Percentiles rank a stretch among this genome's conserved stretches.
Conservation (phyloP, 139 green algal species). For the Coelastrella sp. region DNA sequence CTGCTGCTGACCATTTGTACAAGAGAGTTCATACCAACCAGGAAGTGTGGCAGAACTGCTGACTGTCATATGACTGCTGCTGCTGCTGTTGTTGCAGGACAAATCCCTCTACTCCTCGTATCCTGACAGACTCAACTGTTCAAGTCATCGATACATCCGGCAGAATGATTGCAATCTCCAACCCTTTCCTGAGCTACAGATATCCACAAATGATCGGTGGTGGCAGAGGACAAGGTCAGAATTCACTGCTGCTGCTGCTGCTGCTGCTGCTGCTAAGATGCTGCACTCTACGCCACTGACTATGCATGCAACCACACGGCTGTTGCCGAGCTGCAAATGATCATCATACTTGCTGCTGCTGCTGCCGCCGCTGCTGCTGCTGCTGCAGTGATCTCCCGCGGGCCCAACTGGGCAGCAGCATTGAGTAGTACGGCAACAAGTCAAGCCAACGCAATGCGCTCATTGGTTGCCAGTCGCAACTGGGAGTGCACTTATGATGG, state of each 20-base stretch:
- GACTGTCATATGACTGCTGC: too few species aligned
- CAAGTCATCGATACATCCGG: neutral
- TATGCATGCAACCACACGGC: too few species aligned
- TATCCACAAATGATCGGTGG: neutral
- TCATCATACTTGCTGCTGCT: slow-evolving; percentile 25
- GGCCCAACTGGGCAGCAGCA: neutral
- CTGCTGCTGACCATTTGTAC: too few species aligned
- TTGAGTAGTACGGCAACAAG: neutral
- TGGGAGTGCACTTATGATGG: slow-evolving; percentile 29
- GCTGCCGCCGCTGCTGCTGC: neutral
- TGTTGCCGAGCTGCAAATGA: too few species aligned
- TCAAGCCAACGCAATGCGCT: neutral
- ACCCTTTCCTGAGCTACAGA: slow-evolving; percentile 1
- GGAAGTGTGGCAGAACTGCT: too few species aligned
- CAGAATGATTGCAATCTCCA: neutral
- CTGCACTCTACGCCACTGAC: too few species aligned
- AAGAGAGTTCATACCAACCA: too few species aligned
- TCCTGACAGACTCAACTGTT: neutral
- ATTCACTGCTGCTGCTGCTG: neutral
- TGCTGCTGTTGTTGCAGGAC: too few species aligned
- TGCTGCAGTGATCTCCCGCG: neutral
- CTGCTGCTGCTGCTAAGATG: neutral
- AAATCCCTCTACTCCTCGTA: too few species aligned
- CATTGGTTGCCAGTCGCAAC: neutral
- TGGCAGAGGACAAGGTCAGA: neutral